Percentiles rank a stretch among this genome's conserved stretches.
Evolutionary conservation across 441 rosid species (phyloP).

Genomic region (Arabidopsis lyrata): DNA sequence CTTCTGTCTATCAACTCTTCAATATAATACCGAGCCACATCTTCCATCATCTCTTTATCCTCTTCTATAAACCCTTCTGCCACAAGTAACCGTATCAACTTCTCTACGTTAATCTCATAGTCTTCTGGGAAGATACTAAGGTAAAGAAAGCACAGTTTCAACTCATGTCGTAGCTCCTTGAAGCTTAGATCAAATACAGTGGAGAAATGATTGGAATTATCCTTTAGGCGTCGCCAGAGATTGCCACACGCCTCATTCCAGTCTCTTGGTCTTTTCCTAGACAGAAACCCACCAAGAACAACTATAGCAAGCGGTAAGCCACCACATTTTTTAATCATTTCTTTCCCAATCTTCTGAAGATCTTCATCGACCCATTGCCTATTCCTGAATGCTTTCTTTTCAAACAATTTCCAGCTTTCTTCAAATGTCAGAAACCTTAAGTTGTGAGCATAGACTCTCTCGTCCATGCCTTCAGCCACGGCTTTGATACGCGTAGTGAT

Average conservation of each 20-base stretch:
- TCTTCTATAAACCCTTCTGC: slow-evolving; percentile 34
- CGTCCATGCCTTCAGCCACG: slow-evolving; percentile 27
- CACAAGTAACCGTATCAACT: slow-evolving; percentile 17
- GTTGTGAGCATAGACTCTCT: not conserved
- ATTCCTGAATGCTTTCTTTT: slow-evolving; percentile 34
- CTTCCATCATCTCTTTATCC: slow-evolving; percentile 32
- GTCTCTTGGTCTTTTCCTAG: slow-evolving; percentile 31
- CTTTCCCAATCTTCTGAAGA: slow-evolving; percentile 11
- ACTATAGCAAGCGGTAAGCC: slow-evolving; percentile 35
- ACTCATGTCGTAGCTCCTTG: slow-evolving; percentile 7
- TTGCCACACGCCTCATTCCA: slow-evolving; percentile 29
- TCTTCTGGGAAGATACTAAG: slow-evolving; percentile 40
- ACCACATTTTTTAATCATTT: slow-evolving; percentile 23
- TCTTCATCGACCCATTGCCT: slow-evolving; percentile 9
- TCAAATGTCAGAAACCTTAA: slow-evolving; percentile 30
- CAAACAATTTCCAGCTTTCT: slow-evolving; percentile 38
- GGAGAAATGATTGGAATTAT: slow-evolving; percentile 20
- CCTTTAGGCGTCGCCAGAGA: slow-evolving; percentile 40
- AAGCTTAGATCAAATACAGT: slow-evolving; percentile 31
- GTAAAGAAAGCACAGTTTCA: slow-evolving; percentile 37
- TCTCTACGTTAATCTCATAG: slow-evolving; percentile 14
- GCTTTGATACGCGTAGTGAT: slow-evolving; percentile 38
- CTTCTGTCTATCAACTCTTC: slow-evolving; percentile 40
- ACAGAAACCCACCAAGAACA: slow-evolving; percentile 20
- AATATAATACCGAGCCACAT: not conserved